A percentile compares a stretch with the other conserved stretches of the same genome.
phyloP scores from a whole-genome alignment of 2,329 filamentous ascomycete species.

The Sporothrix luriei region DNA sequence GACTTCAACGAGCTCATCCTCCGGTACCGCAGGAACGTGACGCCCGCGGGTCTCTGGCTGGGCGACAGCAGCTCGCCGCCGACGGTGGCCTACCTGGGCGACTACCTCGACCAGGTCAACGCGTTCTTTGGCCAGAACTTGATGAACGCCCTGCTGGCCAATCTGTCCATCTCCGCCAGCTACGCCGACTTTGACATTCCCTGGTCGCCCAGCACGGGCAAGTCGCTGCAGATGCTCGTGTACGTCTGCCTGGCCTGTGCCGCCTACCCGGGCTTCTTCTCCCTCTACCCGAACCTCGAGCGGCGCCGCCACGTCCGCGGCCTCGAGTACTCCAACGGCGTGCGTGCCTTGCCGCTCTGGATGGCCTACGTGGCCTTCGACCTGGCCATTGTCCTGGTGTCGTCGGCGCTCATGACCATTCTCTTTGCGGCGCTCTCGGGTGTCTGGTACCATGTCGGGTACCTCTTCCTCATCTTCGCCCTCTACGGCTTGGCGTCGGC shows the following conservation, averaged over 20 bases:
- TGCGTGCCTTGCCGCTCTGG: conserved; percentile 81
- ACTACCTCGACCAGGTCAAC: conserved; percentile 58
- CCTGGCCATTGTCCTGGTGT: conserved; percentile 69
- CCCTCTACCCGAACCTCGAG: conserved; percentile 85
- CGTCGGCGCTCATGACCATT: conserved; percentile 66
- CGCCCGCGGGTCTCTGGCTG: conserved; percentile 79
- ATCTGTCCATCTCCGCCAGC: conserved; percentile 68
- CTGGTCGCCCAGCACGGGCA: conserved; percentile 67
- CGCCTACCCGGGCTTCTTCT: conserved; percentile 82
- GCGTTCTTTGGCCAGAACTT: conserved; percentile 67
- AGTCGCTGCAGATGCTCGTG: conserved; percentile 75
- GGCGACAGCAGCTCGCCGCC: conserved; percentile 62
- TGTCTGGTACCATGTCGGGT: conserved; percentile 77
- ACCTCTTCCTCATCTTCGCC: conserved; percentile 78
- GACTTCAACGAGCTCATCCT: conserved; percentile 70
- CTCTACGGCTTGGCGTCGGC: conserved; percentile 80
- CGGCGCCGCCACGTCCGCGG: conserved; percentile 76
- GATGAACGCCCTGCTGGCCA: conserved; percentile 66
- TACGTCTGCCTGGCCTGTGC: conserved; percentile 80
- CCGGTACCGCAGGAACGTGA: conserved; percentile 66
- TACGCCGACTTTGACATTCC: conserved; percentile 77
- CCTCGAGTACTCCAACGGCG: conserved; percentile 89
- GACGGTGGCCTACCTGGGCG: conserved; percentile 71
- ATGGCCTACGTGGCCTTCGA: conserved; percentile 80
- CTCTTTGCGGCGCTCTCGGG: conserved; percentile 67